Conservation (phyloP, 495 filamentous ascomycete genomes). For the Friedmanniomyces simplex region DNA sequence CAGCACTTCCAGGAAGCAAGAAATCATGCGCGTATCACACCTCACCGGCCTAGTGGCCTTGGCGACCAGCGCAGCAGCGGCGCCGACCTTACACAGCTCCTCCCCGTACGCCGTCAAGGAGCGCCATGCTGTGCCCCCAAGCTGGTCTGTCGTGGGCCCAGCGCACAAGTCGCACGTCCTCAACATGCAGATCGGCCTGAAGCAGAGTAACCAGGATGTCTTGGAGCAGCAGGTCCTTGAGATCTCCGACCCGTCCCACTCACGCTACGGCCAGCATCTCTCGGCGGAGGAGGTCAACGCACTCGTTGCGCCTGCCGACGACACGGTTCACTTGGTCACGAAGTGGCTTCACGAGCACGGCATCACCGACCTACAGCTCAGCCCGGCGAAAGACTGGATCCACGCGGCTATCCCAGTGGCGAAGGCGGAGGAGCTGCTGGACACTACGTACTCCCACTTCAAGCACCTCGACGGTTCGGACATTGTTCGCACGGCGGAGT, state of each 20-base stretch:
- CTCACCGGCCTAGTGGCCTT: not conserved
- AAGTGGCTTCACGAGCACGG: conserved; percentile 37
- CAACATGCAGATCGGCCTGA: conserved; percentile 35
- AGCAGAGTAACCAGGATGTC: conserved; percentile 35
- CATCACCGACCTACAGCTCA: conserved; percentile 23
- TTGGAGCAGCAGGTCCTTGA: conserved; percentile 36
- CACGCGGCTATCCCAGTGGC: conserved; percentile 29
- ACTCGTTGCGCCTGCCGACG: conserved; percentile 29
- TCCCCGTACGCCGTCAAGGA: conserved; percentile 37
- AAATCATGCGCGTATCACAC: not conserved
- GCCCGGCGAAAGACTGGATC: conserved; percentile 36
- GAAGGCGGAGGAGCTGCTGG: conserved; percentile 32
- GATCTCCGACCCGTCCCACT: conserved; percentile 36
- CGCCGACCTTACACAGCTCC: not conserved
- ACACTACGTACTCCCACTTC: conserved; percentile 37
- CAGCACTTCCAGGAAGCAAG: not conserved
- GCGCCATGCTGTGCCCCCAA: conserved; percentile 37
- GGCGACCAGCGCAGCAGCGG: not conserved
- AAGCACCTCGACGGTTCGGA: conserved; percentile 32
- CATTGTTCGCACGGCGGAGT: conserved; percentile 35
- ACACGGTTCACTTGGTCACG: conserved; percentile 28
- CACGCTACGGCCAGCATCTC: conserved; percentile 32
- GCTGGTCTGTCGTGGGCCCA: conserved; percentile 38
- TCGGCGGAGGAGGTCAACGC: conserved; percentile 31
- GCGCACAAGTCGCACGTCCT: conserved; percentile 34